Evolutionary conservation across 352 stramenopile species (phyloP).

Genomic region (Thalassiosira sp.): DNA sequence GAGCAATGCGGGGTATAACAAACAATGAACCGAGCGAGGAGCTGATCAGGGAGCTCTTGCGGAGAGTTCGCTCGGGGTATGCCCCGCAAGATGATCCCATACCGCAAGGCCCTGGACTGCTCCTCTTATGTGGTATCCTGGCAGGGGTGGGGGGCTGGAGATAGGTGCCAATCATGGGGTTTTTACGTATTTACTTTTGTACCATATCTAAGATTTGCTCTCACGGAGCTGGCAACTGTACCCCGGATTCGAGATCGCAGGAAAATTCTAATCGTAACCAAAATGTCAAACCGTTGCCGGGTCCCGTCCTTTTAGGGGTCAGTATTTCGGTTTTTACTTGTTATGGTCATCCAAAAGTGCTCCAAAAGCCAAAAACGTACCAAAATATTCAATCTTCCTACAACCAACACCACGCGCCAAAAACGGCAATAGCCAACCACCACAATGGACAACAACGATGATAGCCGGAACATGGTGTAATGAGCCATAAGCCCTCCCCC

Average conservation of each 20-base stretch:
- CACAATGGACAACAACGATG: too few species aligned
- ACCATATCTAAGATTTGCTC: neutral
- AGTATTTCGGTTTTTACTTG: neutral
- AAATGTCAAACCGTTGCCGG: neutral
- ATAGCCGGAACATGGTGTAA: too few species aligned
- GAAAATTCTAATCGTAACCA: conserved; percentile 5
- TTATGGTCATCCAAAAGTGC: neutral
- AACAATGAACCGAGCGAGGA: too few species aligned
- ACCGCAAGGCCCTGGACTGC: too few species aligned
- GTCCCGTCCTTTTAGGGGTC: neutral
- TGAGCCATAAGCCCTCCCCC: too few species aligned
- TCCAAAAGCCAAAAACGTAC: neutral
- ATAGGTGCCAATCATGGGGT: neutral
- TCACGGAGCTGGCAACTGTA: neutral
- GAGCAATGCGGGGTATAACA: too few species aligned
- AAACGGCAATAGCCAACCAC: neutral
- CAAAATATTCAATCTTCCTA: too few species aligned
- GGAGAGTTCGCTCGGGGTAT: too few species aligned
- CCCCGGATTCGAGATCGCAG: neutral
- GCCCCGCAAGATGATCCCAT: too few species aligned
- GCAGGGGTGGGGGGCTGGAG: conserved; percentile 1
- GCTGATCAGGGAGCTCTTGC: too few species aligned
- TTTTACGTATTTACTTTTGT: neutral
- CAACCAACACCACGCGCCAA: too few species aligned
- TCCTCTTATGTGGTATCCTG: too few species aligned